These are phyloP conservation scores for Kurtzmaniella fragi DNA, from an alignment of 805 yeast species.

Conservation along the genomic window DNA sequence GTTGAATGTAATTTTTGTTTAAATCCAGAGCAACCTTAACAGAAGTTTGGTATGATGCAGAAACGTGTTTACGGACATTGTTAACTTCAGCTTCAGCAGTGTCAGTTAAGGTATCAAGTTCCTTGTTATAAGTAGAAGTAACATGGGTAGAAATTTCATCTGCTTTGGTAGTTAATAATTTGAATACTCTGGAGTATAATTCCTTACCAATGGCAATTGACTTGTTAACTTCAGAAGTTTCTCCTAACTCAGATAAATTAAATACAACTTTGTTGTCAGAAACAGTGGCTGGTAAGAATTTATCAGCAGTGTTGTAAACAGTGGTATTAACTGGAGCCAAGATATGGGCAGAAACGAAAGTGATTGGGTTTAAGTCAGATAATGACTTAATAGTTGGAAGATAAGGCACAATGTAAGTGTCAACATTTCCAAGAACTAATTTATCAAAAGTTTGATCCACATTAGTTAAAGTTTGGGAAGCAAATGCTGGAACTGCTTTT, in stretches of 20 bases:
- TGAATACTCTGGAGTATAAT: conserved; percentile 15
- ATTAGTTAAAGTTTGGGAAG: conserved; percentile 13
- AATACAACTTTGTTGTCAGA: conserved; percentile 23
- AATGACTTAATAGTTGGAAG: conserved; percentile 7
- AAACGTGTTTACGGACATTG: conserved; percentile 26
- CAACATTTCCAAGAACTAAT: conserved; percentile 18
- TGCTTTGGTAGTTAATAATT: conserved; percentile 22
- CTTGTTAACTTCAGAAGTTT: conserved; percentile 13
- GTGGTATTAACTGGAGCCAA: conserved; percentile 11
- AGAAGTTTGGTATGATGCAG: conserved; percentile 33
- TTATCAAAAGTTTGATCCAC: conserved; percentile 20
- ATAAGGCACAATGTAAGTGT: conserved; percentile 10
- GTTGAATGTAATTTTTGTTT: conserved; percentile 33
- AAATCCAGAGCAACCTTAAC: conserved; percentile 25
- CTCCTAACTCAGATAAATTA: conserved; percentile 13
- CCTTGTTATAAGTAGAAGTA: conserved; percentile 29
- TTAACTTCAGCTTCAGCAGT: conserved; percentile 12
- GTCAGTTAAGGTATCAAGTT: conserved; percentile 17
- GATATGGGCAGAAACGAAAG: conserved; percentile 4
- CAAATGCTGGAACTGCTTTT: conserved; percentile 17
- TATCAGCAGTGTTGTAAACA: conserved; percentile 14
- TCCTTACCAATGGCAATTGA: conserved; percentile 15
- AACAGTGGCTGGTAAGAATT: conserved; percentile 20
- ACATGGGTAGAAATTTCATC: conserved; percentile 24
- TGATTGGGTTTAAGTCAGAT: conserved; percentile 6